phyloP scores from a whole-genome alignment of 2,329 filamentous ascomycete genomes.

The Aspergillus piperis region DNA sequence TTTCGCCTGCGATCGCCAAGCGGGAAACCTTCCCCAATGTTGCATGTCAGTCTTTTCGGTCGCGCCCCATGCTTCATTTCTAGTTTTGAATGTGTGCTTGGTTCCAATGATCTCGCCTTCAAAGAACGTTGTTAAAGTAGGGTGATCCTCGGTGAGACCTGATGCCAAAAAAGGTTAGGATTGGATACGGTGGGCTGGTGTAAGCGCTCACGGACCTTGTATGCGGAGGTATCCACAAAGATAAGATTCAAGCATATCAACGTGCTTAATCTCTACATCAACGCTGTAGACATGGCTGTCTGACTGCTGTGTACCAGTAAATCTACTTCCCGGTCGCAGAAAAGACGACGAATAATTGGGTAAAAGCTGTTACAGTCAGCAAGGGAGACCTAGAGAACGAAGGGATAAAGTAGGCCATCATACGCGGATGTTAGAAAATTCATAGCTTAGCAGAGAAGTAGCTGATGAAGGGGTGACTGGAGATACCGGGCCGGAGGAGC shows the following conservation, averaged over 20 bases:
- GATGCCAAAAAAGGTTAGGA: constrained; percentile 8
- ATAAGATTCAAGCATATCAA: constrained; percentile 91
- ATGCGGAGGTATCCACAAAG: constrained; percentile 94
- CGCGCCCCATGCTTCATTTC: constrained; percentile 87
- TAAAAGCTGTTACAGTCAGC: constrained; percentile 58
- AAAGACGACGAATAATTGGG: constrained; percentile 83
- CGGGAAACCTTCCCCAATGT: constrained; percentile 88
- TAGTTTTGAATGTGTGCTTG: constrained; percentile 91
- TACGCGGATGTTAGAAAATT: constrained; percentile 60
- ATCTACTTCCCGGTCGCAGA: constrained; percentile 82
- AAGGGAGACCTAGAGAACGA: constrained; percentile 9
- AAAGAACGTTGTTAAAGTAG: constrained; percentile 96
- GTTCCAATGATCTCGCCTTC: constrained; percentile 96
- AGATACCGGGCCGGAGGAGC: constrained; percentile 29
- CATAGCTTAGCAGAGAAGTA: constrained; percentile 54
- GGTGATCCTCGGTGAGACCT: constrained; percentile 94
- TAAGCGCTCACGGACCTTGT: constrained; percentile 64
- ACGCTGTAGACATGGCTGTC: constrained; percentile 93
- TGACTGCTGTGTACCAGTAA: constrained; percentile 87
- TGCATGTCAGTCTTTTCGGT: constrained; percentile 87
- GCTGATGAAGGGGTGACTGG: constrained; percentile 37
- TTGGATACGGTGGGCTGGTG: neutral
- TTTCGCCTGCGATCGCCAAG: constrained; percentile 76
- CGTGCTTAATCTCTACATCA: constrained; percentile 94
- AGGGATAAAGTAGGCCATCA: constrained; percentile 2